phyloP scores from a whole-genome alignment of 345 rosid genomes.

The Cardamine occulta region DNA sequence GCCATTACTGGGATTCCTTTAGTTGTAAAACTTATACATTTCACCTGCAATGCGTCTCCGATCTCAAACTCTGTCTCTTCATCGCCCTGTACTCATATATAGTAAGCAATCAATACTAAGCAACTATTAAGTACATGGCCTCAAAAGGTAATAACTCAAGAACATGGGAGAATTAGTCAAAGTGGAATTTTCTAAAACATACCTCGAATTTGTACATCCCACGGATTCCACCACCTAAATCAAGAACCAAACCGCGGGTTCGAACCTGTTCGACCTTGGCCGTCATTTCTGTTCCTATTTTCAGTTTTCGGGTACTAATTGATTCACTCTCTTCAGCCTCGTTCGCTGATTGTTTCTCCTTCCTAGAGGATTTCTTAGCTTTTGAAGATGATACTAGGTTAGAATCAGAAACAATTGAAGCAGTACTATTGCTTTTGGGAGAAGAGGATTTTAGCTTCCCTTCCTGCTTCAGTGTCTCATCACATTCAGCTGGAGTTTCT shows the following conservation, averaged over 20 bases:
- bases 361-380: conserved; percentile 31
- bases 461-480: conserved; percentile 33
- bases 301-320: conserved; percentile 53
- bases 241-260: conserved; percentile 80
- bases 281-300: conserved; percentile 64
- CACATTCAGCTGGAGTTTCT: conserved; percentile 9
- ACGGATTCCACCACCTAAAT: conserved; percentile 85
- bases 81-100: conserved; percentile 49
- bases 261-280: conserved; percentile 76
- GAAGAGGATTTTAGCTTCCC: conserved; percentile 39
- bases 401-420: conserved; percentile 34
- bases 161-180: conserved; percentile 11
- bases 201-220: conserved; percentile 93
- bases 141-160: conserved; percentile 2
- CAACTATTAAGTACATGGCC: not conserved
- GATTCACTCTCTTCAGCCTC: conserved; percentile 37
- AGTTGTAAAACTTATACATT: conserved; percentile 71
- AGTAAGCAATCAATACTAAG: conserved; percentile 17
- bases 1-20: conserved; percentile 85
- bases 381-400: conserved; percentile 28
- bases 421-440: conserved; percentile 24
- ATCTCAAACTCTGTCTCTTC: conserved; percentile 50
- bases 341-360: conserved; percentile 31
- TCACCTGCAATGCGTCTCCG: conserved; percentile 66
- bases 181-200: conserved; percentile 14